Conservation (phyloP, 2,329 filamentous ascomycete genomes). For the Sarocladium oryzae region DNA sequence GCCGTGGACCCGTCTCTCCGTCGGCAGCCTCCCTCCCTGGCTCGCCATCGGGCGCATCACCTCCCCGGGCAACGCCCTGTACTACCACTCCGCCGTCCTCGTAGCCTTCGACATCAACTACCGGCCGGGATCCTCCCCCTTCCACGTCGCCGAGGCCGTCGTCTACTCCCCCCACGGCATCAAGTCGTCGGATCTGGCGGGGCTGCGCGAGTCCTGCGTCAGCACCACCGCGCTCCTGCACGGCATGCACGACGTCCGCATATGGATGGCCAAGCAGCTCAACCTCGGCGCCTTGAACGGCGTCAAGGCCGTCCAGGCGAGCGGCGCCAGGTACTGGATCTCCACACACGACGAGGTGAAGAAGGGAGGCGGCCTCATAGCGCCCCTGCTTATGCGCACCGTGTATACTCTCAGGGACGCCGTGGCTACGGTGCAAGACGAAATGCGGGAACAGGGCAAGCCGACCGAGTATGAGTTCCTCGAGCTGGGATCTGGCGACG, state of each 20-base stretch:
- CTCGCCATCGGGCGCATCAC: constrained; percentile 53
- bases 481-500: constrained; percentile 51
- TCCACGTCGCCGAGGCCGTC: constrained; percentile 40
- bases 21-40: constrained; percentile 46
- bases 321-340: constrained; percentile 56
- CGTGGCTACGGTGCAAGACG: constrained; percentile 28
- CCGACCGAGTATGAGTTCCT: constrained; percentile 39
- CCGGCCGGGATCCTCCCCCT: constrained; percentile 14
- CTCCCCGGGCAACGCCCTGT: constrained; percentile 46
- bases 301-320: constrained; percentile 44
- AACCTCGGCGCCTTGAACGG: constrained; percentile 60
- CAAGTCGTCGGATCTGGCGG: constrained; percentile 34
- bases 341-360: constrained; percentile 61
- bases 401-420: constrained; percentile 37
- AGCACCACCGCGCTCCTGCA: constrained; percentile 54
- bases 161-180: constrained; percentile 62
- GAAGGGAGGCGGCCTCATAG: constrained; percentile 49
- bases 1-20: constrained; percentile 15
- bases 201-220: constrained; percentile 36
- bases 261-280: constrained; percentile 44
- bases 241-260: constrained; percentile 55
- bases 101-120: constrained; percentile 41
- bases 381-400: constrained; percentile 40
- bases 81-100: constrained; percentile 57
- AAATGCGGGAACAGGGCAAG: constrained; percentile 17